phyloP scores from a whole-genome alignment of 495 filamentous ascomycete species.

The Aspergillus ellipticus region DNA sequence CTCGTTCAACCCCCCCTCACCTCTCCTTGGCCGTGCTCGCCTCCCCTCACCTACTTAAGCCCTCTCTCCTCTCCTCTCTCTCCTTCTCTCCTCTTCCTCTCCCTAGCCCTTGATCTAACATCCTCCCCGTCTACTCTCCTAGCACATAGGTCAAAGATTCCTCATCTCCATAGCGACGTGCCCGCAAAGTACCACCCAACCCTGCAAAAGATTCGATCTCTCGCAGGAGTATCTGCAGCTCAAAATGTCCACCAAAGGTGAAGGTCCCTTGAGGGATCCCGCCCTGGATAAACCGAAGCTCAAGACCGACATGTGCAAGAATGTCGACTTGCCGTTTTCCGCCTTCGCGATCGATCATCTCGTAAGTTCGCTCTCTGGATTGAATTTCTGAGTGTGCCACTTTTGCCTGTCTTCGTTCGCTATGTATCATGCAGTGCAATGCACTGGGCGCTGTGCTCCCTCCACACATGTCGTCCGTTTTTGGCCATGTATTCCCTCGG shows the following conservation, averaged over 20 bases:
- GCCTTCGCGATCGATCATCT: slow-evolving; percentile 23
- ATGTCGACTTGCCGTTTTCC: slow-evolving; percentile 26
- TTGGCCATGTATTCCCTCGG: not conserved
- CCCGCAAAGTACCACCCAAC: no score
- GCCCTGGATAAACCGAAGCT: slow-evolving; percentile 19
- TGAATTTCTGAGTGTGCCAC: not conserved
- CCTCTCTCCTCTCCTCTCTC: not conserved
- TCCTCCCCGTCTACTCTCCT: no score
- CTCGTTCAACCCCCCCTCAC: no score
- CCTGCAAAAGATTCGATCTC: no score
- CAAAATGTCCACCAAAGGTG: not conserved
- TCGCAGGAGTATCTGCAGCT: not conserved
- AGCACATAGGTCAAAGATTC: no score
- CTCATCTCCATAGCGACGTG: no score
- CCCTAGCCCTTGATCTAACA: no score
- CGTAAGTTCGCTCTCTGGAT: slow-evolving; percentile 20
- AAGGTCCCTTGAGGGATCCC: slow-evolving; percentile 16
- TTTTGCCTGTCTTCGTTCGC: not conserved
- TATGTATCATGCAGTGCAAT: not conserved
- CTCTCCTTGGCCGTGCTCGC: no score
- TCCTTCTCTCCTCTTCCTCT: not conserved
- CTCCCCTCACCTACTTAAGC: not conserved
- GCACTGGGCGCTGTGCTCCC: not conserved
- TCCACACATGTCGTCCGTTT: not conserved
- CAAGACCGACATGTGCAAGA: slow-evolving; percentile 22